Evolutionary conservation across 108 stramenopile genomes (phyloP).

Genomic region (Nitzschia sp.): DNA sequence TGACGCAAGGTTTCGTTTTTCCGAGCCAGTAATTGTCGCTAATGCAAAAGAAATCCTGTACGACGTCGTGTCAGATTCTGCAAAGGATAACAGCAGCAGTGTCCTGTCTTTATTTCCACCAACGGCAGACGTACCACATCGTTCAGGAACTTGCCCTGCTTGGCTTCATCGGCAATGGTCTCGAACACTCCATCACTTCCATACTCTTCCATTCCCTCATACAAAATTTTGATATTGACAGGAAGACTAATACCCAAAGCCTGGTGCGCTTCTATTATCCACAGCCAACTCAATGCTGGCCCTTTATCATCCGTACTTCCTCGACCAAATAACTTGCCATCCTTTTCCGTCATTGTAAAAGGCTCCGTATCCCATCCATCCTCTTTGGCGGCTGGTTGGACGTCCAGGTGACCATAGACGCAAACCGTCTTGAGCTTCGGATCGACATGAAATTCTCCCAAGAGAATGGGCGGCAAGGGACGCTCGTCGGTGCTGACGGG

Average conservation of each 20-base stretch:
- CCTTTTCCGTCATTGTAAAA: constrained; percentile 69
- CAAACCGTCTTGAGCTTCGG: constrained; percentile 78
- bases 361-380: constrained; percentile 89
- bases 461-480: constrained; percentile 67
- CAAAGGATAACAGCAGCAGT: too few relatives aligned
- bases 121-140: constrained; percentile 58
- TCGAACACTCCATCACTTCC: constrained; percentile 82
- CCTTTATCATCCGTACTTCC: constrained; percentile 87
- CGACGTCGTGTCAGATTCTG: too few relatives aligned
- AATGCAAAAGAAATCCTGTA: constrained; percentile 64
- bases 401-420: constrained; percentile 70
- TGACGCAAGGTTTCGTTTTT: constrained; percentile 77
- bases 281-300: constrained; percentile 81
- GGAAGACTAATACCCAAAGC: constrained; percentile 60
- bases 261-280: constrained; percentile 77
- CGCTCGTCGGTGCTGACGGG: constrained; percentile 50
- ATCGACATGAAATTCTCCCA: constrained; percentile 57
- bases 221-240: constrained; percentile 79
- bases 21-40: constrained; percentile 83
- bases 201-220: constrained; percentile 86
- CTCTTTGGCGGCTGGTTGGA: constrained; percentile 72
- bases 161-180: constrained; percentile 56
- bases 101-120: too few relatives aligned
- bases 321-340: constrained; percentile 77
- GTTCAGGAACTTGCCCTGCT: constrained; percentile 65